phyloP scores from a whole-genome alignment of 2,329 filamentous ascomycete genomes.

The Colletotrichum incanum region DNA sequence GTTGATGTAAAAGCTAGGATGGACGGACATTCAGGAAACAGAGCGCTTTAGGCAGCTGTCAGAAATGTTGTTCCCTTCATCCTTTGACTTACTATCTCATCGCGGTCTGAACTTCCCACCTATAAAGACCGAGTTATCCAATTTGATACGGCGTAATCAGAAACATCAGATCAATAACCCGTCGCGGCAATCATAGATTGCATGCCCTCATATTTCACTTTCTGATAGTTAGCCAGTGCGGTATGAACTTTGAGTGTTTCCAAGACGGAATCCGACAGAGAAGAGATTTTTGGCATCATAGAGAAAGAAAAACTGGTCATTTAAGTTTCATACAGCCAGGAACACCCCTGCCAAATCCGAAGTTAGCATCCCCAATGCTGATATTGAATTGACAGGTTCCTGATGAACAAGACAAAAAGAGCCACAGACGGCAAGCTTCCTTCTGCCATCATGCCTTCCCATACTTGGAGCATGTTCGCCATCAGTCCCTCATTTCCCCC shows the following conservation, averaged over 20 bases:
- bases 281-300: background rate
- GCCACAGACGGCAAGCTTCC: background rate
- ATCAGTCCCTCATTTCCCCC: background rate
- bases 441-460: background rate
- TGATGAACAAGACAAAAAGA: background rate
- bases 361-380: background rate
- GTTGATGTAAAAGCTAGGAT: constrained; percentile 11
- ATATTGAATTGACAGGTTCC: background rate
- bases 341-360: background rate
- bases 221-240: no score
- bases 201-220: no score
- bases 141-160: no score
- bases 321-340: background rate
- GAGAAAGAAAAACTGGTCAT: background rate
- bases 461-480: background rate
- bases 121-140: no score
- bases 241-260: no score
- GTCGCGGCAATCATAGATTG: no score
- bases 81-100: background rate
- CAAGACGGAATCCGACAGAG: no score
- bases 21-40: constrained; percentile 40
- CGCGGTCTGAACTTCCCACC: no score
- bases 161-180: no score
- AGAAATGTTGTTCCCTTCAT: background rate
- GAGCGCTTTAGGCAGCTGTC: background rate